phyloP scores from a whole-genome alignment of 2,329 filamentous ascomycete genomes.

The Fusarium brachygibbosum region DNA sequence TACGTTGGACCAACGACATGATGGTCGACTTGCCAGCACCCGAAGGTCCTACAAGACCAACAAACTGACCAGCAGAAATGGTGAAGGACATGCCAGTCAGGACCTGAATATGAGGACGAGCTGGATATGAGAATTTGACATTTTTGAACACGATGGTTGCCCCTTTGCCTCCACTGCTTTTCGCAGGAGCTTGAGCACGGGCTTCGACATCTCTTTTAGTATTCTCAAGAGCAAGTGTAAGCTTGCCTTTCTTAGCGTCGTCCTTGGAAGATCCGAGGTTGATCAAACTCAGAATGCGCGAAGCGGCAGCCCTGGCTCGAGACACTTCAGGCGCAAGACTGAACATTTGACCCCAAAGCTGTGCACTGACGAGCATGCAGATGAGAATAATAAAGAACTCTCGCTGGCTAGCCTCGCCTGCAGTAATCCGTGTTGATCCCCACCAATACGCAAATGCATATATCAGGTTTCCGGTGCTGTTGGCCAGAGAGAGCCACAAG shows the following conservation, averaged over 20 bases:
- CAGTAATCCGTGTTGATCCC: slow-evolving; percentile 78
- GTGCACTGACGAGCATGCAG: slow-evolving; percentile 78
- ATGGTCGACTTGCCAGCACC: slow-evolving; percentile 78
- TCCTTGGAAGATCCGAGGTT: slow-evolving; percentile 57
- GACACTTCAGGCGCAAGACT: slow-evolving; percentile 81
- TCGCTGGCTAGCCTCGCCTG: slow-evolving; percentile 72
- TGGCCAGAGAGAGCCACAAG: slow-evolving; percentile 71
- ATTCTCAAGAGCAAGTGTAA: slow-evolving; percentile 11
- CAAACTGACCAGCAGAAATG: slow-evolving; percentile 71
- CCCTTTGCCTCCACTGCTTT: slow-evolving; percentile 51
- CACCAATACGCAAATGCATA: slow-evolving; percentile 86
- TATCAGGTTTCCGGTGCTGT: slow-evolving; percentile 74
- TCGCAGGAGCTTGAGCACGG: slow-evolving; percentile 48
- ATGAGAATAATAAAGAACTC: slow-evolving; percentile 83
- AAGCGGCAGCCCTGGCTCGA: slow-evolving; percentile 72
- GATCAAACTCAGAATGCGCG: slow-evolving; percentile 67
- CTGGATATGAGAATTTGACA: slow-evolving; percentile 75
- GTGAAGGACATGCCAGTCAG: slow-evolving; percentile 68
- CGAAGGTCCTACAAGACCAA: slow-evolving; percentile 74
- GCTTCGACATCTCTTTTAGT: slow-evolving; percentile 58
- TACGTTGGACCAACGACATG: slow-evolving; percentile 66
- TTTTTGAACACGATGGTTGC: slow-evolving; percentile 68
- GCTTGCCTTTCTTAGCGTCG: slow-evolving; percentile 30
- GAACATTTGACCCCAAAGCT: slow-evolving; percentile 81
- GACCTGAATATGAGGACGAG: slow-evolving; percentile 69